Evolutionary conservation across 441 rosid species (phyloP).

Genomic region (Gossypium schwendimanii): DNA sequence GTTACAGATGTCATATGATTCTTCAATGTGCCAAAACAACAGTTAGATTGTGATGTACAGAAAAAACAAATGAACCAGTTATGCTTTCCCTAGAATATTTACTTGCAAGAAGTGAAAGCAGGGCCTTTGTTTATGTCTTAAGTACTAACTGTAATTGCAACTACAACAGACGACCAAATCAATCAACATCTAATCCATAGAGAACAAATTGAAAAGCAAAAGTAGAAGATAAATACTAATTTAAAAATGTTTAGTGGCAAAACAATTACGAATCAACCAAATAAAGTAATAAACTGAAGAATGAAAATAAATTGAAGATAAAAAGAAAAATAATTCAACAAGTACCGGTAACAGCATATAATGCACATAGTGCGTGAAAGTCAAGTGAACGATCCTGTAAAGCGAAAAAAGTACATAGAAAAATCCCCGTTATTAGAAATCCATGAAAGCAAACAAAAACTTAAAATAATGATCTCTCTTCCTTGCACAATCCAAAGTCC

Average conservation of each 20-base stretch:
- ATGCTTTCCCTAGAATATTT: not conserved
- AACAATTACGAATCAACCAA: not conserved
- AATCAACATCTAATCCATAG: not conserved
- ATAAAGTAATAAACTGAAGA: not conserved
- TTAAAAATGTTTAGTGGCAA: not conserved
- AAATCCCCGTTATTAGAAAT: not conserved
- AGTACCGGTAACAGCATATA: slow-evolving; percentile 95
- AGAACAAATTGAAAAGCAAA: not conserved
- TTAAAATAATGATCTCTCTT: not conserved
- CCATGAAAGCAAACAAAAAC: not conserved
- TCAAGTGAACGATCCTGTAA: slow-evolving; percentile 96
- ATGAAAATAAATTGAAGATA: not conserved
- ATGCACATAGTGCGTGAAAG: slow-evolving; percentile 71
- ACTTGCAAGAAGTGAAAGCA: not conserved
- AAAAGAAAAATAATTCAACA: slow-evolving; percentile 5
- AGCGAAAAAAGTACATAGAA: slow-evolving; percentile 19
- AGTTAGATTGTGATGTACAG: not conserved
- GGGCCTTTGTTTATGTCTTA: not conserved
- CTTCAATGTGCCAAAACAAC: not conserved
- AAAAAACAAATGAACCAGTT: not conserved
- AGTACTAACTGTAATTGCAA: not conserved
- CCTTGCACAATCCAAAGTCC: not conserved
- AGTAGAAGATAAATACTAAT: not conserved
- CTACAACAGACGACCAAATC: not conserved
- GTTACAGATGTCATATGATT: not conserved